A percentile compares a stretch with the other conserved stretches of the same genome.
Conservation (phyloP, 2,329 filamentous ascomycete species). For the Fusarium sp. region DNA sequence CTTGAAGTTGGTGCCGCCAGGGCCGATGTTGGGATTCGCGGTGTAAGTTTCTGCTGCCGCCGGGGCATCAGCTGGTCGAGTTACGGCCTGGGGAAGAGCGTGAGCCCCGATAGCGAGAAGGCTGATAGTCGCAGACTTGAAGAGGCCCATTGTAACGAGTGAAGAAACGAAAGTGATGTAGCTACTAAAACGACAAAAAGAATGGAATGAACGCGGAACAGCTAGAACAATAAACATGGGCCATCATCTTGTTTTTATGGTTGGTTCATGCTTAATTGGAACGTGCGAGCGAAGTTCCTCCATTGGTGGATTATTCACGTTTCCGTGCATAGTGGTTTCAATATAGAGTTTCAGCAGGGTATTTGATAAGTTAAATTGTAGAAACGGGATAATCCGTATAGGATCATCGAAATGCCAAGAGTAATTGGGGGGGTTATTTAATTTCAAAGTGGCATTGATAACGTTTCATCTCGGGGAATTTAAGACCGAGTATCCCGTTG, state of each 20-base stretch:
- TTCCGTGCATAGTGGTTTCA: constrained; percentile 15
- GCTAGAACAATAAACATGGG: background rate
- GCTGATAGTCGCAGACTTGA: constrained; percentile 21
- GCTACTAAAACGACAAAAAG: background rate
- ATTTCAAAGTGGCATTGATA: constrained; percentile 10
- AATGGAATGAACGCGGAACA: constrained; percentile 1
- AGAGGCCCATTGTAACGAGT: constrained; percentile 29
- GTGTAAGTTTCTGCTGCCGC: constrained; percentile 42
- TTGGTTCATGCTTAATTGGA: background rate
- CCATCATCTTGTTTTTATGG: constrained; percentile 11
- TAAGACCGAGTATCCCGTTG: background rate
- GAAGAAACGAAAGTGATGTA: background rate
- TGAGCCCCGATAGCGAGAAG: constrained; percentile 29
- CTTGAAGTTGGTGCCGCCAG: constrained; percentile 49
- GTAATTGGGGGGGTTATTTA: constrained; percentile 10
- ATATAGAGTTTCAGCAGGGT: constrained; percentile 16
- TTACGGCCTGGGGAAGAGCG: constrained; percentile 32
- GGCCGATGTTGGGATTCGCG: constrained; percentile 50
- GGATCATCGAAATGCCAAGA: background rate
- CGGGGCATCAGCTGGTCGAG: constrained; percentile 13
- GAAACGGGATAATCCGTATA: background rate
- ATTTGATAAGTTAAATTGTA: background rate
- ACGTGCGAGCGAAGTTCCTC: background rate
- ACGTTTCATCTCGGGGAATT: constrained; percentile 11
- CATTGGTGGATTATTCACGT: constrained; percentile 29